Conservation (phyloP, 2,329 filamentous ascomycete species). For the Daldinia sp. region DNA sequence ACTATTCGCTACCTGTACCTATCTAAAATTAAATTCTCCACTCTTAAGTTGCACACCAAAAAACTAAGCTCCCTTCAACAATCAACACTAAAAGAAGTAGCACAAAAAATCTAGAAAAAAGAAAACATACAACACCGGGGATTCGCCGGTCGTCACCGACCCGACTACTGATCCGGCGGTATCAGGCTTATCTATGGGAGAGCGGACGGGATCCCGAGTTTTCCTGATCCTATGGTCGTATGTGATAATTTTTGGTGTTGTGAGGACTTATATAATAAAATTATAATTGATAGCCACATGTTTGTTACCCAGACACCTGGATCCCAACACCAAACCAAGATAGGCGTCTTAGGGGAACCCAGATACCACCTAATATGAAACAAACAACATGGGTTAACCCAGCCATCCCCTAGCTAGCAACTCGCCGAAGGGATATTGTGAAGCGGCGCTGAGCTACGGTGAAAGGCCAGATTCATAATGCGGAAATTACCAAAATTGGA, state of each 20-base stretch:
- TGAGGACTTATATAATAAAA: neutral
- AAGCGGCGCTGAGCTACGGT: constrained; percentile 9
- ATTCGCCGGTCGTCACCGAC: too few species aligned
- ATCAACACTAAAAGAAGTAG: too few species aligned
- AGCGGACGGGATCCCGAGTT: neutral
- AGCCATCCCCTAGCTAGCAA: neutral
- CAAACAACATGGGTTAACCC: too few species aligned
- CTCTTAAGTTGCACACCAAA: too few species aligned
- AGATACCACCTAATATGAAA: neutral
- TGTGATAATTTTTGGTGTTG: neutral
- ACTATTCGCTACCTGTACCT: too few species aligned
- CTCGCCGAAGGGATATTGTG: neutral
- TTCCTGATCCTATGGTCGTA: constrained; percentile 5
- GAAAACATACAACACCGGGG: too few species aligned
- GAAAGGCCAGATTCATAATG: constrained; percentile 50
- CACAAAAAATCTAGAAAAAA: too few species aligned
- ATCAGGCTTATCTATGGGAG: too few species aligned
- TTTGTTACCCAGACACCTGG: neutral
- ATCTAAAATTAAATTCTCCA: too few species aligned
- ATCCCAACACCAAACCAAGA: neutral
- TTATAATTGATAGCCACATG: neutral
- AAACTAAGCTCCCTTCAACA: too few species aligned
- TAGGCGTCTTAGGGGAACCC: neutral
- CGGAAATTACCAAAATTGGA: constrained; percentile 46
- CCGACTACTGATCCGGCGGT: too few species aligned